Evolutionary conservation across 495 filamentous ascomycete genomes (phyloP).

Genomic region (Lasiosphaeria hispida): DNA sequence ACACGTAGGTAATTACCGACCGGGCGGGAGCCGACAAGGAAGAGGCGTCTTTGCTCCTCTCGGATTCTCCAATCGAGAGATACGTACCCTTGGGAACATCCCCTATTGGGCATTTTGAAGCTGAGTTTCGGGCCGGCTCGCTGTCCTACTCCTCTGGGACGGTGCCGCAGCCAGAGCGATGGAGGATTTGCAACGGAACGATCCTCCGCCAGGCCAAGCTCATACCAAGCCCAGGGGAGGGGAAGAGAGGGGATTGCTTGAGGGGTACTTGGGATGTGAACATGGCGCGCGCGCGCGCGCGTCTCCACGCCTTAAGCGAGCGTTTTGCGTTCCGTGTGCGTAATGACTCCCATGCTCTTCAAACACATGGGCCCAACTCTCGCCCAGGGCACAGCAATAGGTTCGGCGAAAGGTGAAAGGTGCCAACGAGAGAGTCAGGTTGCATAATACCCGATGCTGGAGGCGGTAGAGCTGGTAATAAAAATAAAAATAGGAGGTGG

Average conservation of each 20-base stretch:
- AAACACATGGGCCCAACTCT: too few relatives aligned
- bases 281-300: too few relatives aligned
- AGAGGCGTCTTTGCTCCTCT: constrained; percentile 15
- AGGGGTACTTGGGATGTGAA: too few relatives aligned
- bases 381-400: too few relatives aligned
- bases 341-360: too few relatives aligned
- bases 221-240: too few relatives aligned
- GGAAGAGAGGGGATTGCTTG: too few relatives aligned
- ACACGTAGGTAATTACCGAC: constrained; percentile 22
- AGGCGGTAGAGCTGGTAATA: not conserved
- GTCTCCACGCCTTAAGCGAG: too few relatives aligned
- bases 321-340: too few relatives aligned
- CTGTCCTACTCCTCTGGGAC: not conserved
- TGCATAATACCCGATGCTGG: constrained; percentile 9
- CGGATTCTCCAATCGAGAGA: constrained; percentile 7
- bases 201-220: not conserved
- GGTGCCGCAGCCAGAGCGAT: not conserved
- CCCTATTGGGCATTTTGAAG: not conserved
- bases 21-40: constrained; percentile 23
- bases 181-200: not conserved
- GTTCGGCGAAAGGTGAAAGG: too few relatives aligned
- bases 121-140: constrained; percentile 22
- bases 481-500: too few relatives aligned
- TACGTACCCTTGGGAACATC: not conserved
- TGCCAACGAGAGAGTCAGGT: too few relatives aligned